phyloP scores from a whole-genome alignment of 2,329 filamentous ascomycete genomes.

The Diplodia sapinea region DNA sequence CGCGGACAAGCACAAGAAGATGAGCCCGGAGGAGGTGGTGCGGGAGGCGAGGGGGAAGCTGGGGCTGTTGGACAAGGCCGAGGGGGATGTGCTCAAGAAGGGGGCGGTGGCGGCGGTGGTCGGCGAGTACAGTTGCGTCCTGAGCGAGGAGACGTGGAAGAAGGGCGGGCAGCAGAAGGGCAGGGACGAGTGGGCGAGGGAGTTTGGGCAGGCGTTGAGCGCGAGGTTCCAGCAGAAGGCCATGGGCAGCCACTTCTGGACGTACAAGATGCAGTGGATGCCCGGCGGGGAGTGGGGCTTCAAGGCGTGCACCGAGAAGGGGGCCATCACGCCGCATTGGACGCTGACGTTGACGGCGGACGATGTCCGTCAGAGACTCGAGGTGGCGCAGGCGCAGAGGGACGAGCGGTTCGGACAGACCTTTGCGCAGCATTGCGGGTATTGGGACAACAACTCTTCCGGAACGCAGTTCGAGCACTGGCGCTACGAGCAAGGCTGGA shows the following conservation, averaged over 20 bases:
- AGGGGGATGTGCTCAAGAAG: constrained; percentile 56
- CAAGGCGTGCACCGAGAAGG: constrained; percentile 56
- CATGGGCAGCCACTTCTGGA: constrained; percentile 65
- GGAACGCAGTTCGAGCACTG: constrained; percentile 59
- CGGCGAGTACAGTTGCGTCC: constrained; percentile 65
- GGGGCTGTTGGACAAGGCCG: constrained; percentile 52
- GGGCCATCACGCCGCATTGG: constrained; percentile 50
- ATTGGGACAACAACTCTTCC: constrained; percentile 56
- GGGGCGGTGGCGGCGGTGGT: constrained; percentile 60
- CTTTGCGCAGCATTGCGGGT: constrained; percentile 53
- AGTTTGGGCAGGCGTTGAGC: constrained; percentile 58
- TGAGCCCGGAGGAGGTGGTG: constrained; percentile 60
- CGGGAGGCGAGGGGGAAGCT: constrained; percentile 53
- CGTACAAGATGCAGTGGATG: constrained; percentile 66
- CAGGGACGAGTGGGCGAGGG: constrained; percentile 49
- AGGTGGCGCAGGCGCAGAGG: constrained; percentile 50
- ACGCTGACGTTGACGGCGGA: constrained; percentile 45
- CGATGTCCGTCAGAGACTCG: constrained; percentile 48
- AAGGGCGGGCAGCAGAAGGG: constrained; percentile 42
- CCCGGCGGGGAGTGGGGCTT: constrained; percentile 68
- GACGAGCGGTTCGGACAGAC: constrained; percentile 46
- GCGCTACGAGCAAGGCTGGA: constrained; percentile 62
- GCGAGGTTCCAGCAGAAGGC: constrained; percentile 56
- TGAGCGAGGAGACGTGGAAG: constrained; percentile 58
- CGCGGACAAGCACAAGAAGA: constrained; percentile 57